These are phyloP conservation scores for Spinacia oleracea DNA, from an alignment of 179 eudicot species.

Conservation along the genomic window DNA sequence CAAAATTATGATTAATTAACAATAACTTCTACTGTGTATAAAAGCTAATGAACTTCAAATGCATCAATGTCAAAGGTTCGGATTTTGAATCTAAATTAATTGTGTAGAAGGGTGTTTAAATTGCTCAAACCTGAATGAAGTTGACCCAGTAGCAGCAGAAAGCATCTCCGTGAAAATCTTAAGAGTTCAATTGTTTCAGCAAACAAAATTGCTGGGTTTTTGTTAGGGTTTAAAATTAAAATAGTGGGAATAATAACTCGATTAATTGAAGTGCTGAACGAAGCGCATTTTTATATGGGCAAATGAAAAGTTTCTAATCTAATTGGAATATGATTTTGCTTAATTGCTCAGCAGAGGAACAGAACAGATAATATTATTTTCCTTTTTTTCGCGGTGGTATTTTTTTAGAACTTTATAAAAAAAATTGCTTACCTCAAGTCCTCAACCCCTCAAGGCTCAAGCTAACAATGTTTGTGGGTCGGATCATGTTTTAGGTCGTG, in stretches of 20 bases:
- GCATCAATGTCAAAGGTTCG: neutral
- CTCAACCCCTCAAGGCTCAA: no score
- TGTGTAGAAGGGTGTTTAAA: neutral
- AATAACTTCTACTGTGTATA: neutral
- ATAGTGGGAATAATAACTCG: neutral
- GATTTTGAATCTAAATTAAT: neutral
- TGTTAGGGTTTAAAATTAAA: slow-evolving; percentile 10
- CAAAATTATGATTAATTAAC: neutral
- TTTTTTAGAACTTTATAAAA: no score
- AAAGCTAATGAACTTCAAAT: slow-evolving; percentile 11
- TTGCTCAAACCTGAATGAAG: slow-evolving; percentile 21
- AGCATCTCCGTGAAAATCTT: neutral
- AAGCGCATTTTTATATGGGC: neutral
- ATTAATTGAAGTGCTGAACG: neutral
- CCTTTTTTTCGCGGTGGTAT: no score
- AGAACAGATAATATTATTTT: no score
- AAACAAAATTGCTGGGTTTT: slow-evolving; percentile 10
- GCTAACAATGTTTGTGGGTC: no score
- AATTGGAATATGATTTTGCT: no score
- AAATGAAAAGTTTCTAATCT: no score
- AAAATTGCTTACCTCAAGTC: no score
- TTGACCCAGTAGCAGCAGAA: slow-evolving; percentile 5
- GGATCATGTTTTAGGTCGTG: no score
- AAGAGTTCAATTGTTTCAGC: neutral
- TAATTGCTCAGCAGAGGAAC: no score